These are phyloP conservation scores for Selaginella tamariscina DNA, from an alignment of 75 land plant species.

Conservation along the genomic window DNA sequence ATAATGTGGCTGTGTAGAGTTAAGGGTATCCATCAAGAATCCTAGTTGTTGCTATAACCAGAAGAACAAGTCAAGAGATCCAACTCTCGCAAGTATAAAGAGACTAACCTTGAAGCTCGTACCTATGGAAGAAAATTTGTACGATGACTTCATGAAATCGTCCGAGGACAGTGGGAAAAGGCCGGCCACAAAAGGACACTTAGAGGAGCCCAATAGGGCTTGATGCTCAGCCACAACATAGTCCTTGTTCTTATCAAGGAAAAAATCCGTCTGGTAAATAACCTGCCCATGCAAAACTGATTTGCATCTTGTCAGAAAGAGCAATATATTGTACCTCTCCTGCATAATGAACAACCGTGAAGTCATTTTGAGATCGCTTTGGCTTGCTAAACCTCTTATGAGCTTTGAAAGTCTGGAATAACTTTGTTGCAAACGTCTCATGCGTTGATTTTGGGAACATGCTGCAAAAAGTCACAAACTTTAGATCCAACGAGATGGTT, in stretches of 20 bases:
- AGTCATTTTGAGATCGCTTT: constrained; percentile 85
- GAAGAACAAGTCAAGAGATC: not conserved
- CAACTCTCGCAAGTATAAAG: not conserved
- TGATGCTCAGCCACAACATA: constrained; percentile 99
- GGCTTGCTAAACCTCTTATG: constrained; percentile 94
- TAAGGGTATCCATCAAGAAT: constrained; percentile 76
- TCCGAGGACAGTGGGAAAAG: constrained; percentile 78
- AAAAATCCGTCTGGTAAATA: constrained; percentile 89
- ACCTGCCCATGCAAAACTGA: constrained; percentile 46
- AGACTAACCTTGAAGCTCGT: constrained; percentile 72
- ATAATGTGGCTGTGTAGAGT: constrained; percentile 92
- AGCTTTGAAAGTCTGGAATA: constrained; percentile 79
- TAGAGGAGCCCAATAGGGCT: constrained; percentile 67
- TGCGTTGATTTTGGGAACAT: constrained; percentile 98
- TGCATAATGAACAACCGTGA: constrained; percentile 91
- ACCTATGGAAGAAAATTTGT: constrained; percentile 94
- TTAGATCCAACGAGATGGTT: not conserved
- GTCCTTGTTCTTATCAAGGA: constrained; percentile 96
- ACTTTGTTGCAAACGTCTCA: constrained; percentile 93
- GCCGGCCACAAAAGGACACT: constrained; percentile 65
- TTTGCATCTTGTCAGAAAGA: not conserved
- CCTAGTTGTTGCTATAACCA: constrained; percentile 83
- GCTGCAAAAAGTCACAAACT: constrained; percentile 29
- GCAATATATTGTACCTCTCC: constrained; percentile 71
- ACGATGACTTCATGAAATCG: constrained; percentile 77